Conservation (phyloP, 2,329 filamentous ascomycete genomes). For the Penicillium aurantiogriseum region DNA sequence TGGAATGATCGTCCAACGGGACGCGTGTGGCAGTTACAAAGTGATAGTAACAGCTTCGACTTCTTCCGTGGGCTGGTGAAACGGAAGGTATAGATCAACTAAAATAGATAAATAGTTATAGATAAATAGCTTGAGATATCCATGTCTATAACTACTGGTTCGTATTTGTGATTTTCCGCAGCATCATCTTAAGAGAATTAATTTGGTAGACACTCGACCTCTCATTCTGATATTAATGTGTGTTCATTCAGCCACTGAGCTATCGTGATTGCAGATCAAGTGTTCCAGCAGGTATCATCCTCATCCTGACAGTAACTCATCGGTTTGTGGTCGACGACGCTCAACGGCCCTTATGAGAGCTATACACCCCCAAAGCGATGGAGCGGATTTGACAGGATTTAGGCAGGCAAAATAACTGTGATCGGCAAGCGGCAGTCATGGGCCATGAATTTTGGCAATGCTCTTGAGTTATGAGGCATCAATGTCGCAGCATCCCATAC, state of each 20-base stretch:
- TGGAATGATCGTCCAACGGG: constrained; percentile 72
- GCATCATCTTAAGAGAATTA: background rate
- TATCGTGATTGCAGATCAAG: background rate
- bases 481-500: background rate
- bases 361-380: background rate
- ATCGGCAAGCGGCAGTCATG: background rate
- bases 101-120: background rate
- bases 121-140: background rate
- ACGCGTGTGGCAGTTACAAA: constrained; percentile 79
- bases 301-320: background rate
- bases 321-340: background rate
- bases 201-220: too few species aligned
- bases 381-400: background rate
- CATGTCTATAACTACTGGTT: background rate
- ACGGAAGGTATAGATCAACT: constrained; percentile 63
- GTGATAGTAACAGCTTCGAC: constrained; percentile 97
- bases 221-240: background rate
- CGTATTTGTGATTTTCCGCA: background rate
- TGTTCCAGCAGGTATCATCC: background rate
- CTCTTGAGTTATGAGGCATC: background rate
- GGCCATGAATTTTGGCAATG: background rate
- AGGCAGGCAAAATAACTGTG: background rate
- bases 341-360: background rate
- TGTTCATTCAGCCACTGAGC: background rate
- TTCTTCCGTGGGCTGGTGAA: constrained; percentile 87